phyloP scores from a whole-genome alignment of 108 stramenopile genomes.

The Parietichytrium sp. region DNA sequence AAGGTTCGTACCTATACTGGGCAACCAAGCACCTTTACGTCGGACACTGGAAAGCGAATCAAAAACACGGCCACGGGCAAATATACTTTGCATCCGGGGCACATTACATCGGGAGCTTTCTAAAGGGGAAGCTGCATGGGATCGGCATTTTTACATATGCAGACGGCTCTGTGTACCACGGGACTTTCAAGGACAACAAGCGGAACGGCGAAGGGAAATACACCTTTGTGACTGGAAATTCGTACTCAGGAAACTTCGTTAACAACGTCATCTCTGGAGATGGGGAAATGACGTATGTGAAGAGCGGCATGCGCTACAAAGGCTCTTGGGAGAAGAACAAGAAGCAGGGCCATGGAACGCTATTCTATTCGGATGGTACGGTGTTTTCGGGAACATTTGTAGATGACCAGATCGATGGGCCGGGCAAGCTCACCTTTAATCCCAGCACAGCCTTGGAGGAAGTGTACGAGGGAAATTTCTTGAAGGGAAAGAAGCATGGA shows the following conservation, averaged over 20 bases:
- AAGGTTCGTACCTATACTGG: conserved; percentile 63
- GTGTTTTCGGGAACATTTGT: conserved; percentile 43
- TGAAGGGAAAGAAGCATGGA: conserved; percentile 47
- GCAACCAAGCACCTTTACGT: conserved; percentile 54
- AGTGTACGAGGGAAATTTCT: conserved; percentile 61
- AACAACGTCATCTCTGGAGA: conserved; percentile 82
- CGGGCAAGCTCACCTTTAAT: conserved; percentile 51
- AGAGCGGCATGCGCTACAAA: conserved; percentile 61
- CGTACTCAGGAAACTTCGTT: conserved; percentile 81
- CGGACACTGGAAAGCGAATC: conserved; percentile 45
- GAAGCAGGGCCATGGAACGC: conserved; percentile 71
- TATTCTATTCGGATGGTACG: conserved; percentile 60
- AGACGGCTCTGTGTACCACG: conserved; percentile 52
- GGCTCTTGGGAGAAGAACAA: conserved; percentile 71
- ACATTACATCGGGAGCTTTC: conserved; percentile 42
- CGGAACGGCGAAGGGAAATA: conserved; percentile 55
- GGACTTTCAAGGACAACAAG: conserved; percentile 46
- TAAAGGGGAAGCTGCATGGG: conserved; percentile 51
- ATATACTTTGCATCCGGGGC: conserved; percentile 49
- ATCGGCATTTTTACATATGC: conserved; percentile 49
- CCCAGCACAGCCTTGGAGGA: conserved; percentile 60
- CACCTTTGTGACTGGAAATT: conserved; percentile 22
- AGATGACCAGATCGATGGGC: conserved; percentile 49
- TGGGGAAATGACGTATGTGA: conserved; percentile 75
- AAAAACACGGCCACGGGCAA: conserved; percentile 54